Base-by-base conservation (phyloP, 495 filamentous ascomycete genomes). In the Peziza echinospora region DNA sequence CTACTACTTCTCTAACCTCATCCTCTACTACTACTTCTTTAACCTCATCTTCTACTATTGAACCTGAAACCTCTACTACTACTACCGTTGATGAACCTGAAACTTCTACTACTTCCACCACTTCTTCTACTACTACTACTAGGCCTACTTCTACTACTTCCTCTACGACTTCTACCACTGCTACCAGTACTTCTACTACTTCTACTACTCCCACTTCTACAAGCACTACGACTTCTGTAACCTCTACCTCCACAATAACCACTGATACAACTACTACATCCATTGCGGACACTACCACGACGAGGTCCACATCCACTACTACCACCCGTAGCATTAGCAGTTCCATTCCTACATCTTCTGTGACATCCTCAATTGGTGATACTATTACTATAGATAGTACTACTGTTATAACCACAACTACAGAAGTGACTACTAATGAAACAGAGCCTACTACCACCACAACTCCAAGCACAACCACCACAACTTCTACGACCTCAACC, bases 1-100 rank as follows among this genome's bases (percentile, higher is more conserved):
- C 41, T 17, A 37, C 23, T 16, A 16, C 49, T 40, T 45, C 49
- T 11, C 24, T 45, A n/a, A 24, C 45, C 2, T 47, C 45, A 16
- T 22, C 43, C 16, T 50, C 34, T 16, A 26, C 21, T 5, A 23
- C 16, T 5, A 47, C 45, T 7, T 37, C 49, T 16, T 16, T 13
- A 16, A 45, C 34, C 26, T 24, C 49, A 2, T 21, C 48, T 39
- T 21, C 17, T 10, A 39, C 48, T 3, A 25, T 42, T 5, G 43
- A 34, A 2, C 11, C 46, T 6, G 22, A 24, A n/a, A 9, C 46
- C 40, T 40, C 40, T 5, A 11, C 50, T 24, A 21, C 51, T 3
- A 49, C 24, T 5, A 19, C 21, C 24, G 7, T 34, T 5, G 41
- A 26, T 10, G 45, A 25, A 5, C 24, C 26, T 1, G 23, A 9